These are phyloP conservation scores for Globisporangium solare DNA, from an alignment of 352 stramenopile species.

Conservation along the genomic window DNA sequence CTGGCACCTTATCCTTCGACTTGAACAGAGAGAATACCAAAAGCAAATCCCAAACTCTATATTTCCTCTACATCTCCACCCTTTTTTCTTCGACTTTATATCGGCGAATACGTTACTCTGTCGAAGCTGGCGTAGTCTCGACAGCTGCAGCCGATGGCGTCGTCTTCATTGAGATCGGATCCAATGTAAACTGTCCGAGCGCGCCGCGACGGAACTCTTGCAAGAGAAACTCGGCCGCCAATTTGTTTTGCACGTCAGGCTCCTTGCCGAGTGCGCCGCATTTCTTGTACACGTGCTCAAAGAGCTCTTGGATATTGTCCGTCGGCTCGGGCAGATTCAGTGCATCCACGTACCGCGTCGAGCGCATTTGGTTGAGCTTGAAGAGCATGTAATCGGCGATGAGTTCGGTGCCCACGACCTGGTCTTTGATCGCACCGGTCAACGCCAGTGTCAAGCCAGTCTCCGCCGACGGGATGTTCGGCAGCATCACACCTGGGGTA, in stretches of 20 bases:
- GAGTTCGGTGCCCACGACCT: constrained; percentile 78
- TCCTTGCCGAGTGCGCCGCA: constrained; percentile 80
- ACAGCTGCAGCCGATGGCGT: too few species aligned
- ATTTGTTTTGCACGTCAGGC: constrained; percentile 51
- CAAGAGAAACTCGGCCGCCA: constrained; percentile 70
- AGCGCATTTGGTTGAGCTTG: constrained; percentile 74
- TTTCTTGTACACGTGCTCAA: constrained; percentile 54
- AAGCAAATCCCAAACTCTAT: too few species aligned
- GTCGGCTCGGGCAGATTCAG: constrained; percentile 61
- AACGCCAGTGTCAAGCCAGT: constrained; percentile 82
- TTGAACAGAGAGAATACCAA: too few species aligned
- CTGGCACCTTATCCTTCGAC: too few species aligned
- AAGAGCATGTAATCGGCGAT: constrained; percentile 90
- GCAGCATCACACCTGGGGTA: constrained; percentile 86
- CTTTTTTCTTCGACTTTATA: too few species aligned
- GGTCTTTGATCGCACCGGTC: constrained; percentile 85
- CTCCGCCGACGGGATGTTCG: constrained; percentile 73
- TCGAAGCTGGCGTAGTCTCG: too few species aligned
- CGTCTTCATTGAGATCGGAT: constrained; percentile 26
- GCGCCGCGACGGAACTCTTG: constrained; percentile 69
- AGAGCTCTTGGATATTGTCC: constrained; percentile 68
- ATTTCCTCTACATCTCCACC: too few species aligned
- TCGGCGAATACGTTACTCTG: too few species aligned
- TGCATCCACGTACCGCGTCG: constrained; percentile 74
- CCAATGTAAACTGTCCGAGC: constrained; percentile 84